phyloP scores from a whole-genome alignment of 495 filamentous ascomycete genomes.

The Antarctomyces pellizariae region DNA sequence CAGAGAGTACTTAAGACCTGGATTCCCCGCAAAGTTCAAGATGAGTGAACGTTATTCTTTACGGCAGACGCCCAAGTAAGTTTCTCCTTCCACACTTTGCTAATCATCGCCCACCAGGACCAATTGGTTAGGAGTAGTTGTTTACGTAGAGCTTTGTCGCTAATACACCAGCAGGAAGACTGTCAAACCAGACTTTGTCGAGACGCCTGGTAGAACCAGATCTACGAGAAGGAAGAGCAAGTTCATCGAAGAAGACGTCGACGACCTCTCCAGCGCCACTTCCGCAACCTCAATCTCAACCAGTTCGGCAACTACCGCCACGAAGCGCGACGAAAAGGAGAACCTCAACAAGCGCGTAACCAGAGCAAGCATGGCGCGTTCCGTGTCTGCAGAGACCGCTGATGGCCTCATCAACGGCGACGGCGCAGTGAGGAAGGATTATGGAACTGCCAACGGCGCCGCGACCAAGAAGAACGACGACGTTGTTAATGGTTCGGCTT shows the following conservation, averaged over 20 bases:
- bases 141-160: conserved; percentile 3
- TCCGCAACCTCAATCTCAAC: conserved; percentile 6
- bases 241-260: conserved; percentile 8
- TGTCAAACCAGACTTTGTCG: conserved; percentile 30
- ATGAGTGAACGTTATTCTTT: conserved; percentile 21
- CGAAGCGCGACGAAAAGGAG: conserved; percentile 3
- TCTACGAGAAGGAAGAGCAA: conserved; percentile 20
- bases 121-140: background rate
- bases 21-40: too few species aligned
- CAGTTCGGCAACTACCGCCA: background rate
- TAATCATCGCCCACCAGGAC: background rate
- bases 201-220: conserved; percentile 29
- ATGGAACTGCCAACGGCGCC: conserved; percentile 9
- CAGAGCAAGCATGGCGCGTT: conserved; percentile 14
- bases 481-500: conserved; percentile 5
- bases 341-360: conserved; percentile 9
- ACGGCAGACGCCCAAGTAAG: conserved; percentile 27
- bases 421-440: conserved; percentile 8
- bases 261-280: conserved; percentile 11
- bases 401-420: conserved; percentile 9
- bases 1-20: too few species aligned
- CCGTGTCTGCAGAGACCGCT: conserved; percentile 8
- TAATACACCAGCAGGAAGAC: conserved; percentile 22
- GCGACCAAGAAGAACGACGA: conserved; percentile 18
- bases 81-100: conserved; percentile 4